phyloP scores from a whole-genome alignment of 495 filamentous ascomycete genomes.

The Penicillium chermesinum region DNA sequence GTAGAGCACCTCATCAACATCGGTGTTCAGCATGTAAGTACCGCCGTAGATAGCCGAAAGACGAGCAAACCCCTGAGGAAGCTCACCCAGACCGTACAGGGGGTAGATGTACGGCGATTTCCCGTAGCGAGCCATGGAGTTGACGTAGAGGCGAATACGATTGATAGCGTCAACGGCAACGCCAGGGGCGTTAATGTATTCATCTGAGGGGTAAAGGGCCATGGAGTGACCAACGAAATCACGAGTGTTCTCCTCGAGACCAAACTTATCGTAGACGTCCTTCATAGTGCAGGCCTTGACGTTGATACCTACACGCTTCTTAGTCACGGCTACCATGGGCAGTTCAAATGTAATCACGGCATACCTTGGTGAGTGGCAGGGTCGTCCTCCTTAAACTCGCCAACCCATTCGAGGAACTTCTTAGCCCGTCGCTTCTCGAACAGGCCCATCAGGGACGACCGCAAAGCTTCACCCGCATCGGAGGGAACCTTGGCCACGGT shows the following conservation, averaged over 20 bases:
- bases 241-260: constrained; percentile 82
- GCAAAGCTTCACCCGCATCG: constrained; percentile 83
- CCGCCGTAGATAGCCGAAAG: constrained; percentile 97
- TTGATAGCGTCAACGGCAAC: constrained; percentile 79
- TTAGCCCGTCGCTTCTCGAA: constrained; percentile 97
- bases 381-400: constrained; percentile 79
- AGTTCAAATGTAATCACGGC: constrained; percentile 16
- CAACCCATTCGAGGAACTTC: constrained; percentile 96
- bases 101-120: constrained; percentile 99
- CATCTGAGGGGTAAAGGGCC: constrained; percentile 88
- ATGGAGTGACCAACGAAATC: constrained; percentile 98
- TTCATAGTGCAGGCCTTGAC: constrained; percentile 79
- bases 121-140: constrained; percentile 95
- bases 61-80: constrained; percentile 97
- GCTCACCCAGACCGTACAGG: constrained; percentile 92
- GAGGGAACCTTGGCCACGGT: constrained; percentile 96
- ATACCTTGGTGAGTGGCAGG: constrained; percentile 80
- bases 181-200: constrained; percentile 70
- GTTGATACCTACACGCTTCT: constrained; percentile 68
- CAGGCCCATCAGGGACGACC: constrained; percentile 90
- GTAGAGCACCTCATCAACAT: constrained; percentile 82
- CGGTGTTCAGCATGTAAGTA: constrained; percentile 98
- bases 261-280: constrained; percentile 96
- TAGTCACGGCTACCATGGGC: constrained; percentile 19
- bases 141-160: constrained; percentile 93